phyloP scores from a whole-genome alignment of 169 alveolate species.

The Plasmodium ovale region DNA sequence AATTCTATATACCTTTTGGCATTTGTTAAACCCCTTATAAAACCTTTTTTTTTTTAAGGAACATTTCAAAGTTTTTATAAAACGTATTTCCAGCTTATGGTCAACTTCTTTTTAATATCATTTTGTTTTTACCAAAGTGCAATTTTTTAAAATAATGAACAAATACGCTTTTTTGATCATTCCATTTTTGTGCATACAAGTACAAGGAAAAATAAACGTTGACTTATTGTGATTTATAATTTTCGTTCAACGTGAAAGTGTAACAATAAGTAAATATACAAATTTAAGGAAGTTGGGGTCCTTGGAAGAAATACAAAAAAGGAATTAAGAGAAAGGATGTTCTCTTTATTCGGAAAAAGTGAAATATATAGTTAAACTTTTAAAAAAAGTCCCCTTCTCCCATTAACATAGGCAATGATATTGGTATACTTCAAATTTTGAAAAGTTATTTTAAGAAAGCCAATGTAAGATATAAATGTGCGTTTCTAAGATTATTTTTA shows the following conservation, averaged over 20 bases:
- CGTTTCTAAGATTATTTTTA: too few species aligned
- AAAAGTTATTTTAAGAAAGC: background rate
- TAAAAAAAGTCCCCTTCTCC: too few species aligned
- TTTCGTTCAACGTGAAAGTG: too few species aligned
- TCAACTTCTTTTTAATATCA: background rate
- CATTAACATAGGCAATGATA: too few species aligned
- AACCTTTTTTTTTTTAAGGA: slow-evolving; percentile 15
- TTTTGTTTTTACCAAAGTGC: background rate
- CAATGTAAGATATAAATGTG: too few species aligned
- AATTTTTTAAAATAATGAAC: background rate
- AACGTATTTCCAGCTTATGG: background rate
- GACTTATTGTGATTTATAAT: background rate
- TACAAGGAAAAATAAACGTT: background rate
- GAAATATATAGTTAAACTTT: too few species aligned
- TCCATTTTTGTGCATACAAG: background rate
- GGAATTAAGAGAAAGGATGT: too few species aligned
- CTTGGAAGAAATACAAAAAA: too few species aligned
- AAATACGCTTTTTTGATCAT: background rate
- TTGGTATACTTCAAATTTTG: too few species aligned
- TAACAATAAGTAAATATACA: too few species aligned
- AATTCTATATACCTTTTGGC: background rate
- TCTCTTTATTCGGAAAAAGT: too few species aligned
- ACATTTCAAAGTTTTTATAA: background rate
- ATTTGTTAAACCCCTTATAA: slow-evolving; percentile 29
- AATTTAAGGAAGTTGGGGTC: too few species aligned